Evolutionary conservation across 352 stramenopile genomes (phyloP), one percentile per base, ranked within the genome.

Genomic region (Pythium vanterpoolii): DNA sequence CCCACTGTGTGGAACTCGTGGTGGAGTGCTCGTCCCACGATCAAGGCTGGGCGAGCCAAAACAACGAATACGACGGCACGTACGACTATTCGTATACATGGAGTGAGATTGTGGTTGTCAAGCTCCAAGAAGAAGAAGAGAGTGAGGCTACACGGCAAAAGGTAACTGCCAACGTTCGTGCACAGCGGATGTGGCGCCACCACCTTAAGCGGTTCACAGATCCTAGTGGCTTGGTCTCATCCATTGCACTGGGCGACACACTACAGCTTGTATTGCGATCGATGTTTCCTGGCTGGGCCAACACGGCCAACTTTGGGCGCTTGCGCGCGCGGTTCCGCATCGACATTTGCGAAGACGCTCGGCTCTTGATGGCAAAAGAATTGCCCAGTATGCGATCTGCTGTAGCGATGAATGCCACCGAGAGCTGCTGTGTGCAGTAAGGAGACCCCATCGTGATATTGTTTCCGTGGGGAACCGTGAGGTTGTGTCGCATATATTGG

Each of bases 1-100:
- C 58, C 27, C 64, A 68, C 18, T 89, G 79, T 36, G 55, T 66
- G 11, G 56, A 77, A 21, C 19, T 89, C 27, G 71, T 79, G 7
- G 74, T 69, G 14, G 78, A 92, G 42, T 86, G 73, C 42, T 62
- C 64, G 38, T 90, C 83, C 2, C 80, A 83, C 34, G 83, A 93
- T 49, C 83, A 93, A 52, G 83, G 80, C 14, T 93, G 83, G 83
- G 80, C 83, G 38, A 62, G 26, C 4, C 26, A 53, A n/a, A 62
- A 67, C 21, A 63, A 51, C 21, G 30, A 68, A 58, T 53, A 78
- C 31, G 83, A 90, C 21, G 69, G 73, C 13, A 89, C 80, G 19
- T 93, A 93, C 54, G 45, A 65, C 3, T 56, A 33, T 13, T 85
- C 77, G 8, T 79, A 60, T 23, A 90, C 83, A n/a, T 93, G 83